Conservation (phyloP, 2,329 filamentous ascomycete genomes). For the Neonectria magnoliae region DNA sequence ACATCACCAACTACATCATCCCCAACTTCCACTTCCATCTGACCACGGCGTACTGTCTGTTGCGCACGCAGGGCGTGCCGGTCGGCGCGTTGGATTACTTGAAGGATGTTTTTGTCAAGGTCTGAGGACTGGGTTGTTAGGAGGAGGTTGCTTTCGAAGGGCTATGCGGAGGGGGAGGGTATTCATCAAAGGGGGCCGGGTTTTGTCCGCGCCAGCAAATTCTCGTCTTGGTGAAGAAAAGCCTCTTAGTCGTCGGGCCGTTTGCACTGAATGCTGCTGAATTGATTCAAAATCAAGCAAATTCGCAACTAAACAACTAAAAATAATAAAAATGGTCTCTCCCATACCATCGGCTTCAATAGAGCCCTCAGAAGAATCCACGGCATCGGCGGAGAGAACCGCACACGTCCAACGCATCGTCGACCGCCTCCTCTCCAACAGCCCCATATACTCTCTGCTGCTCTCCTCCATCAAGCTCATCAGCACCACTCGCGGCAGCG, state of each 20-base stretch:
- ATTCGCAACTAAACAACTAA: not conserved
- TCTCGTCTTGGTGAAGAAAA: conserved; percentile 16
- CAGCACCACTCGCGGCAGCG: conserved; percentile 56
- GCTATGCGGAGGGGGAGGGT: conserved; percentile 37
- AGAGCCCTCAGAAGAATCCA: conserved; percentile 22
- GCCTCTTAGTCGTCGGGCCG: not conserved
- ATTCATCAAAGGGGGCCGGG: conserved; percentile 41
- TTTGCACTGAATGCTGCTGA: not conserved
- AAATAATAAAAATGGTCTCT: conserved; percentile 24
- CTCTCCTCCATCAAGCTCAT: conserved; percentile 56
- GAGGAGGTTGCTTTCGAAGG: not conserved
- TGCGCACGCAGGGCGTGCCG: conserved; percentile 65
- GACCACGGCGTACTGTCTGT: conserved; percentile 64
- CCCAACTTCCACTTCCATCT: conserved; percentile 72
- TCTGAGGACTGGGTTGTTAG: conserved; percentile 3
- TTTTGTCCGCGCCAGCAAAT: conserved; percentile 38
- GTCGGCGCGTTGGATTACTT: conserved; percentile 68
- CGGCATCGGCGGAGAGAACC: conserved; percentile 23
- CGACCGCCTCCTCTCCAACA: conserved; percentile 53
- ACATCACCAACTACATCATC: conserved; percentile 56
- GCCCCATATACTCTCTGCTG: conserved; percentile 61
- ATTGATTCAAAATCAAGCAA: not conserved
- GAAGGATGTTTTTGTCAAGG: conserved; percentile 40
- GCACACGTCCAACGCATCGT: conserved; percentile 47
- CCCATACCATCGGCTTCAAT: conserved; percentile 26